Evolutionary conservation across 257 asterid species (phyloP), one percentile per base, ranked within the genome.

Genomic region (Solanum gracilifrons): DNA sequence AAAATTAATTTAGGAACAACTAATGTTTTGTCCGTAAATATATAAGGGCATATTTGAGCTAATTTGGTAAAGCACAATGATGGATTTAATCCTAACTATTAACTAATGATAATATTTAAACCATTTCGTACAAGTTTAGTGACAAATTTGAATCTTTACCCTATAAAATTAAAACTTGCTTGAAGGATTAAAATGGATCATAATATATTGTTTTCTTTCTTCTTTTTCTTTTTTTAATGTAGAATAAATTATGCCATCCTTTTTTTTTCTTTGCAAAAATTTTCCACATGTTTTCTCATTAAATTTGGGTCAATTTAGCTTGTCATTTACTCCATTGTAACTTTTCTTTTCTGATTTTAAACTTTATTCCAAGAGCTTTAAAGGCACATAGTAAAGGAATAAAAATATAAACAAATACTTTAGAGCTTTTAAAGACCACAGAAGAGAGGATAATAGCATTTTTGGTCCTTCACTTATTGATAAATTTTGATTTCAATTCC

Each of bases 331-430:
- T 46, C 85, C 20, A 80, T 51, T 46, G 41, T 20, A 20, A 48
- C 69, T 48, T 82, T 48, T 35, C 43, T 7, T 9, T 7, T 48
- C 41, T 48, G 11, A 20, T 46, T 48, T 46, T 51, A 13, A 82
- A 82, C 85, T 82, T 82, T 82, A 82, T 82, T 82, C 85, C 85
- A 82, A 82, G 71, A 16, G 85, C 71, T 82, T 15, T 82, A 82
- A 48, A 25, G 7, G 48, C 6, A 20, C 69, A 18, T 21, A 18
- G 16, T 27, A 18, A 82, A 80, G 25, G 43, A 48, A 48, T 46
- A 46, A 48, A 48, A 48, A 20, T 46, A 82, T 27, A 48, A 18
- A 82, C 11, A 29, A 5, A 29, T 3, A 31, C 69, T 48, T 82
- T n/a, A n/a, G 32, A 46, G 69, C 69, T 82, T 48, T 82, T 82